Conservation (phyloP, 768 basidiomycete genomes). For the Tephrocybe sp. region DNA sequence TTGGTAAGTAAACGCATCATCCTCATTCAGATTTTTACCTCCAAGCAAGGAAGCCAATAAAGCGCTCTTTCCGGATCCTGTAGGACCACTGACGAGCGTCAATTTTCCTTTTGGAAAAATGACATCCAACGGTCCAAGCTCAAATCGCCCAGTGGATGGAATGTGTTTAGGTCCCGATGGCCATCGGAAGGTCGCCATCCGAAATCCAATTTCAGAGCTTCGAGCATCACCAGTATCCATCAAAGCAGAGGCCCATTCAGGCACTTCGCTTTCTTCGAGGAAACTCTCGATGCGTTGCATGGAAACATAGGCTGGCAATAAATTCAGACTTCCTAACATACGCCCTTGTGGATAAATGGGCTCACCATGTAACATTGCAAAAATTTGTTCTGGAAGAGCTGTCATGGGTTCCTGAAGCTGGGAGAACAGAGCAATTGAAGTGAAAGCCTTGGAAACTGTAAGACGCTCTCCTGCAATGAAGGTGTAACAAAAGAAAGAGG, state of each 20-base stretch:
- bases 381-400: conserved; percentile 60
- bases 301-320: conserved; percentile 61
- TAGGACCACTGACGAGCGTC: conserved; percentile 62
- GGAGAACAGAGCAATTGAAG: conserved; percentile 74
- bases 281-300: conserved; percentile 81
- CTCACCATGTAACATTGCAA: conserved; percentile 62
- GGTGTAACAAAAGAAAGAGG: conserved; percentile 67
- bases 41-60: conserved; percentile 65
- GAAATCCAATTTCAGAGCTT: conserved; percentile 48
- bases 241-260: conserved; percentile 74
- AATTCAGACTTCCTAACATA: conserved; percentile 8
- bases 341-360: background rate
- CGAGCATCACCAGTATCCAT: conserved; percentile 26
- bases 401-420: conserved; percentile 72
- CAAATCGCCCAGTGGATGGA: conserved; percentile 40
- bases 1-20: background rate
- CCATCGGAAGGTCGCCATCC: conserved; percentile 59
- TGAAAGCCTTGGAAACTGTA: conserved; percentile 82
- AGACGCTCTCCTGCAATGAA: conserved; percentile 61
- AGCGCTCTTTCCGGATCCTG: conserved; percentile 71
- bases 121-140: conserved; percentile 57
- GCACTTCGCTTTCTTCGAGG: conserved; percentile 73
- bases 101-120: conserved; percentile 58
- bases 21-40: conserved; percentile 40
- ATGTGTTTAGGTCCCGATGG: conserved; percentile 32